Conservation (phyloP, 345 rosid species). For the Turritis glabra region DNA sequence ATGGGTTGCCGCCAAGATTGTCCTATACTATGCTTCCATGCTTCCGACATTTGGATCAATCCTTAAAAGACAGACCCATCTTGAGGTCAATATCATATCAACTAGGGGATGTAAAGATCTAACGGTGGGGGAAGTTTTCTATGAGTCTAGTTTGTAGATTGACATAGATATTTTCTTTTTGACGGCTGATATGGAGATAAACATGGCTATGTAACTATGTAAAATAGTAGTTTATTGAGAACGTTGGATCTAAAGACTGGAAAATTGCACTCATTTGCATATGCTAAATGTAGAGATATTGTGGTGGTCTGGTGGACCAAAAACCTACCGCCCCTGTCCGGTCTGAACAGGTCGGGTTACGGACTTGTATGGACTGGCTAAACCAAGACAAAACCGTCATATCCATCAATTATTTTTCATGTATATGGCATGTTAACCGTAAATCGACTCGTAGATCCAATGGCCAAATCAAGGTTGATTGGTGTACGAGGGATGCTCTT, state of each 20-base stretch:
- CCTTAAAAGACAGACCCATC: slow-evolving; percentile 49
- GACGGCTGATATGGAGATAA: neutral
- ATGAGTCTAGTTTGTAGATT: slow-evolving; percentile 10
- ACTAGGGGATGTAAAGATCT: slow-evolving; percentile 26
- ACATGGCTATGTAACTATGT: neutral
- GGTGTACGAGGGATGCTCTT: neutral
- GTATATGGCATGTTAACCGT: neutral
- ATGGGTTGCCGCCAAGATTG: slow-evolving; percentile 71
- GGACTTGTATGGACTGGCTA: neutral
- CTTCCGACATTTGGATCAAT: slow-evolving; percentile 79
- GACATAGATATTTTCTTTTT: neutral
- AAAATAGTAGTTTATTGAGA: neutral
- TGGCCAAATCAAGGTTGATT: neutral
- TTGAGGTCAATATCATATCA: slow-evolving; percentile 25
- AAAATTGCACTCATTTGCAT: too few relatives aligned
- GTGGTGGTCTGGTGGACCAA: too few relatives aligned
- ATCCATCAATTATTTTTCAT: too few relatives aligned
- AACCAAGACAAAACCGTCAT: neutral
- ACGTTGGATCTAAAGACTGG: neutral
- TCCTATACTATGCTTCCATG: slow-evolving; percentile 76
- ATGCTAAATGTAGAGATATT: too few relatives aligned
- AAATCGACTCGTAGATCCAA: neutral
- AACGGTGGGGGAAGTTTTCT: slow-evolving; percentile 24
- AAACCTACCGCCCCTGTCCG: too few relatives aligned
- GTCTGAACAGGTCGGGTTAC: too few relatives aligned